A percentile compares a stretch with the other conserved stretches of the same genome.
Conservation (phyloP, 1,139 yeast species). For the Ashbya aceris region DNA sequence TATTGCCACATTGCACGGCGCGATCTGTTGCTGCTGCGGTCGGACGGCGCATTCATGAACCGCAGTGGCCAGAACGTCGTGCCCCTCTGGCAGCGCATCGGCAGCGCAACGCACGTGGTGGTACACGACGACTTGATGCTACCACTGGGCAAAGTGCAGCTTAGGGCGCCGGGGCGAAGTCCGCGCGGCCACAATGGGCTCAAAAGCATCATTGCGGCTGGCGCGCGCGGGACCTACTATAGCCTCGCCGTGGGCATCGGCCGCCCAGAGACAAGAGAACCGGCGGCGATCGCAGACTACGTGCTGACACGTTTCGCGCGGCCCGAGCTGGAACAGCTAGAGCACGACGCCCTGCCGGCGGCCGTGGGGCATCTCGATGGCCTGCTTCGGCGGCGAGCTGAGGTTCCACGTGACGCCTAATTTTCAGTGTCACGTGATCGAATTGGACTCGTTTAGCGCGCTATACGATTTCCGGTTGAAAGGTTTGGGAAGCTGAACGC, state of each 20-base stretch:
- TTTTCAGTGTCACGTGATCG: too few relatives aligned
- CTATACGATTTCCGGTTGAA: too few relatives aligned
- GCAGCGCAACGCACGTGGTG: slow-evolving; percentile 38
- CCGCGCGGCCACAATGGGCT: slow-evolving; percentile 79
- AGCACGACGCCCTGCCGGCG: slow-evolving; percentile 7
- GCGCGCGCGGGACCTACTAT: slow-evolving; percentile 31
- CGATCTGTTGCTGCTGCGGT: slow-evolving; percentile 37
- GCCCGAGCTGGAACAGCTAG: slow-evolving; percentile 29
- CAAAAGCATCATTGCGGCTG: slow-evolving; percentile 39
- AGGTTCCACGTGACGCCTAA: too few relatives aligned
- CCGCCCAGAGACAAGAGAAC: slow-evolving; percentile 40
- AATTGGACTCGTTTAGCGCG: too few relatives aligned
- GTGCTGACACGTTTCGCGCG: slow-evolving; percentile 45
- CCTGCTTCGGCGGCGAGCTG: background rate
- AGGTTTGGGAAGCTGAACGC: too few relatives aligned
- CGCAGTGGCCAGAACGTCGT: slow-evolving; percentile 47
- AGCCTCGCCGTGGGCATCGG: slow-evolving; percentile 70
- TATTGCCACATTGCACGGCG: slow-evolving; percentile 15
- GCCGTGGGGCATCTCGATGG: slow-evolving; percentile 5
- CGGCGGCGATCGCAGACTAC: slow-evolving; percentile 44
- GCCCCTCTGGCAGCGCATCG: slow-evolving; percentile 38
- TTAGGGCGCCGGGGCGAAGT: slow-evolving; percentile 47
- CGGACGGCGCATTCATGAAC: slow-evolving; percentile 55
- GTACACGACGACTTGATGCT: slow-evolving; percentile 70
- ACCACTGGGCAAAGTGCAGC: slow-evolving; percentile 52